These are phyloP conservation scores for Prinsepia uniflora DNA, from an alignment of 306 rosid genomes.

Conservation along the genomic window DNA sequence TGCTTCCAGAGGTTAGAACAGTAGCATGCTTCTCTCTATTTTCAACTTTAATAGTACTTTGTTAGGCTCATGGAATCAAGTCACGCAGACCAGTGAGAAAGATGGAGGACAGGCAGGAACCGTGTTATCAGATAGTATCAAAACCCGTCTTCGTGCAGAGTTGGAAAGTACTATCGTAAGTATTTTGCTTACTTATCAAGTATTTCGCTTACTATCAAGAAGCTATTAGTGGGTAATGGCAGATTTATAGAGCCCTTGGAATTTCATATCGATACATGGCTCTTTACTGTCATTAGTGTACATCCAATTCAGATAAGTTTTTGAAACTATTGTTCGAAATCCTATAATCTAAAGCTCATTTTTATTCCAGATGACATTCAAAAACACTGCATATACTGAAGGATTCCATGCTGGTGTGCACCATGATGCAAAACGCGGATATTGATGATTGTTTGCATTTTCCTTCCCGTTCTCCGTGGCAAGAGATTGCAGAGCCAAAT, in stretches of 20 bases:
- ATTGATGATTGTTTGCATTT: slow-evolving; percentile 1
- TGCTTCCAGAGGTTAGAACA: slow-evolving; percentile 64
- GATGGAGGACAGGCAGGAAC: slow-evolving; percentile 64
- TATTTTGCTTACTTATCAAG: slow-evolving; percentile 12
- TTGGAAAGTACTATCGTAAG: slow-evolving; percentile 75
- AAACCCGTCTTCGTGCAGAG: slow-evolving; percentile 57
- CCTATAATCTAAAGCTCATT: background rate
- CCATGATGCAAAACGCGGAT: slow-evolving; percentile 35
- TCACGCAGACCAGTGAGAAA: slow-evolving; percentile 59
- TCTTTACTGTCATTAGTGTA: background rate
- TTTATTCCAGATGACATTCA: slow-evolving; percentile 60
- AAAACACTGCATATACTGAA: slow-evolving; percentile 80
- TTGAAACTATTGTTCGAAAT: background rate
- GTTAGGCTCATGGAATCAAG: slow-evolving; percentile 20
- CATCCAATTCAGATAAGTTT: background rate
- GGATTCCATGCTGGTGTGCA: slow-evolving; percentile 78
- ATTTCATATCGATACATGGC: background rate
- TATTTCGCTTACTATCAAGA: slow-evolving; percentile 14
- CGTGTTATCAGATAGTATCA: slow-evolving; percentile 51
- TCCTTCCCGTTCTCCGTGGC: background rate
- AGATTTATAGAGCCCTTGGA: background rate
- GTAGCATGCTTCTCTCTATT: slow-evolving; percentile 10
- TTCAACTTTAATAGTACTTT: slow-evolving; percentile 5
- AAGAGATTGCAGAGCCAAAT: background rate
- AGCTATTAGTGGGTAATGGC: background rate